Percentiles rank a stretch among this genome's conserved stretches.
phyloP scores from a whole-genome alignment of 345 rosid genomes.

The Anacardium occidentale region DNA sequence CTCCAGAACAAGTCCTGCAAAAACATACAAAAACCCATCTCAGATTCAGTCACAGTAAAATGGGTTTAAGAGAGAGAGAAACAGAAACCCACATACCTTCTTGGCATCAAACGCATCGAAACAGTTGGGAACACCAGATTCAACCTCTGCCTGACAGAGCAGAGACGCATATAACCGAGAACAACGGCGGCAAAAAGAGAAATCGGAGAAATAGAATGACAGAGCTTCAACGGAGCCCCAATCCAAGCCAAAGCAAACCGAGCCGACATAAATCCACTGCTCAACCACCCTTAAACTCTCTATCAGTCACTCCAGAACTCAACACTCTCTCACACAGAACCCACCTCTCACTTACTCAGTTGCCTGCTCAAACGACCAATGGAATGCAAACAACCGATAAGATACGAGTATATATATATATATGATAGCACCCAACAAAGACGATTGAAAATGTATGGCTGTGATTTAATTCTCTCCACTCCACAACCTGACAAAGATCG shows the following conservation, averaged over 20 bases:
- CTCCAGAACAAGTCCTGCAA: conserved; percentile 81
- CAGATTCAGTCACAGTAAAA: conserved; percentile 21
- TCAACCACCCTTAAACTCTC: conserved; percentile 21
- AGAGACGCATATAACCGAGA: conserved; percentile 43
- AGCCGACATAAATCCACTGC: conserved; percentile 85
- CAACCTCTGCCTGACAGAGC: conserved; percentile 48
- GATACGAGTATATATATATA: conserved; percentile 33
- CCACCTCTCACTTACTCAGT: conserved; percentile 16
- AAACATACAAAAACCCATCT: conserved; percentile 17
- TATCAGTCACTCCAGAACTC: neutral
- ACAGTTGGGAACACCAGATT: conserved; percentile 42
- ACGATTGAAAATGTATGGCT: conserved; percentile 69
- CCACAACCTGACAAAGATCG: conserved; percentile 32
- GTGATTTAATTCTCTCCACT: conserved; percentile 30
- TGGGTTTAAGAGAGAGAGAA: neutral
- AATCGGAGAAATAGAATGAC: conserved; percentile 26
- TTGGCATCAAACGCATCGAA: conserved; percentile 83
- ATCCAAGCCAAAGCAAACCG: conserved; percentile 63
- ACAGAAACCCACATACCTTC: conserved; percentile 41
- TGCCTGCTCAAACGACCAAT: conserved; percentile 23
- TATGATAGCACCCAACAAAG: conserved; percentile 6
- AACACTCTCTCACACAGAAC: neutral
- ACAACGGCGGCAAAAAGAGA: conserved; percentile 17
- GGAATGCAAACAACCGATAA: conserved; percentile 11
- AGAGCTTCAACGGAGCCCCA: conserved; percentile 69